A percentile compares a stretch with the other conserved stretches of the same genome.
Conservation (phyloP, 1,284 basidiomycete species). For the Leccinum fallax region DNA sequence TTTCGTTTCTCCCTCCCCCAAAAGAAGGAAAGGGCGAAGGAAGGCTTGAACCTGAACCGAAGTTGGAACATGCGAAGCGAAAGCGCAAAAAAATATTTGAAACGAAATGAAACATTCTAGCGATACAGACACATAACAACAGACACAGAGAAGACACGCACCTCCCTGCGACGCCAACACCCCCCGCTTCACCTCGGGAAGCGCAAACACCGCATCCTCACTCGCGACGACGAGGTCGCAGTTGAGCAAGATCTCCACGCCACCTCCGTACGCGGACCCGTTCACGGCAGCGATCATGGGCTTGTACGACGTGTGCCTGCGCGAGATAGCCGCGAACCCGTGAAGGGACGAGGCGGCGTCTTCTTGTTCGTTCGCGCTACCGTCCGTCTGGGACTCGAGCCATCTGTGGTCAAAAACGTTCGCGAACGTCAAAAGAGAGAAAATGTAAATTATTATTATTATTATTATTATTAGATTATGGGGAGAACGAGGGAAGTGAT, state of each 20-base stretch:
- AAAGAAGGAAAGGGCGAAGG: background rate
- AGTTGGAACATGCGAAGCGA: background rate
- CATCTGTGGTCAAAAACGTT: conserved; percentile 21
- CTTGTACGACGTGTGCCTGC: conserved; percentile 64
- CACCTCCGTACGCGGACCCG: conserved; percentile 81
- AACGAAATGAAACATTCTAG: background rate
- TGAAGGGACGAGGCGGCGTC: conserved; percentile 44
- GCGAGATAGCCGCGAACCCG: conserved; percentile 80
- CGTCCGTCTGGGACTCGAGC: conserved; percentile 18
- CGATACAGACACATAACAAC: background rate
- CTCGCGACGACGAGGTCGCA: conserved; percentile 84
- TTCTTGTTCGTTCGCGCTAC: conserved; percentile 44
- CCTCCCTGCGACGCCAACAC: conserved; percentile 79
- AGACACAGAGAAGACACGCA: conserved; percentile 31
- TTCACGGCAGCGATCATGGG: conserved; percentile 85
- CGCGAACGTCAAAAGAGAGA: background rate
- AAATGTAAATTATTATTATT: too few species aligned
- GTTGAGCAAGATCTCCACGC: conserved; percentile 78
- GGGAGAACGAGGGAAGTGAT: background rate
- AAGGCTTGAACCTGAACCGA: background rate
- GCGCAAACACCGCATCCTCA: conserved; percentile 69
- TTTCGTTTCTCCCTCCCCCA: background rate
- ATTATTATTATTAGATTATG: background rate
- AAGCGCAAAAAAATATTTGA: background rate
- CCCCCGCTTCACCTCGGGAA: conserved; percentile 84